phyloP scores from a whole-genome alignment of 495 filamentous ascomycete genomes.

The Parathielavia hyrcaniae region DNA sequence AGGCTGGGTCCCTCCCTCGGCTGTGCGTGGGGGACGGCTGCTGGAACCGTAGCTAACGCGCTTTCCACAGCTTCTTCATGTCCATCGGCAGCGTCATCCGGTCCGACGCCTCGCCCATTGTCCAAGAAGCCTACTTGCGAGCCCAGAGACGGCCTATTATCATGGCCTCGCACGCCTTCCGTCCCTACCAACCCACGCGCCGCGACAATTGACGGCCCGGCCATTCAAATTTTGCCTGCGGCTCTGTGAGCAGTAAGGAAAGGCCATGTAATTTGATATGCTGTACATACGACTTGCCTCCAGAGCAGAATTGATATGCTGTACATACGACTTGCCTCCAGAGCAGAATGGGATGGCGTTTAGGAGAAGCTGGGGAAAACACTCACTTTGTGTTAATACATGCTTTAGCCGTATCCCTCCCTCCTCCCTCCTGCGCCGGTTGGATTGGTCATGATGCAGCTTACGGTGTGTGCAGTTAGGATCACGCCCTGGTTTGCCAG shows the following conservation, averaged over 20 bases:
- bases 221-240: background rate
- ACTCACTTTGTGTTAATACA: constrained; percentile 14
- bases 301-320: constrained; percentile 23
- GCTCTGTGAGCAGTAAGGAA: constrained; percentile 1
- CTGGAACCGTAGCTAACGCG: constrained; percentile 2
- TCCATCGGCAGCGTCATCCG: constrained; percentile 94
- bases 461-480: background rate
- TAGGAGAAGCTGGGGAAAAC: constrained; percentile 6
- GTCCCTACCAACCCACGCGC: constrained; percentile 15
- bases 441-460: background rate
- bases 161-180: constrained; percentile 50
- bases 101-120: constrained; percentile 62
- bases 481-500: background rate
- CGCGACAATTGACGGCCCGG: constrained; percentile 17
- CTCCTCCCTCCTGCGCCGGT: background rate
- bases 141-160: constrained; percentile 57
- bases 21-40: background rate
- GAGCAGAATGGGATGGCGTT: constrained; percentile 24
- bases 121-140: constrained; percentile 55
- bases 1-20: constrained; percentile 17
- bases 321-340: constrained; percentile 22
- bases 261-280: constrained; percentile 23
- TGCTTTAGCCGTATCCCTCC: background rate
- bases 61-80: constrained; percentile 84
- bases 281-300: constrained; percentile 23